A percentile compares a stretch with the other conserved stretches of the same genome.
These are phyloP conservation scores for Phalaenopsis equestris DNA, from an alignment of 106 monocot genomes.

Conservation along the genomic window DNA sequence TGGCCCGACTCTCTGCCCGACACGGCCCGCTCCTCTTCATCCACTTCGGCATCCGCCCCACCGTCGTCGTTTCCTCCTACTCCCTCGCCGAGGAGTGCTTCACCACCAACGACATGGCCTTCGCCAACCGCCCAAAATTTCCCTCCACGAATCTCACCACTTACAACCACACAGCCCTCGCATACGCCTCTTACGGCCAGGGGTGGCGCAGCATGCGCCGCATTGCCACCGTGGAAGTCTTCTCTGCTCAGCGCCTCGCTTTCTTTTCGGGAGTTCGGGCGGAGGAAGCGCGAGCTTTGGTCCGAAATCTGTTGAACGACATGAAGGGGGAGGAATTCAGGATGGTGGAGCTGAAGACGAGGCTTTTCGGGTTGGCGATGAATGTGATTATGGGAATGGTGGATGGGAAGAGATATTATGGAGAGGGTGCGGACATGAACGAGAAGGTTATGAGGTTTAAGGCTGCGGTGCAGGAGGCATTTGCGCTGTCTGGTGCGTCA, in stretches of 20 bases:
- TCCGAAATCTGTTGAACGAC: background rate
- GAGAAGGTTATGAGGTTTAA: background rate
- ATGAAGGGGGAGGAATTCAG: background rate
- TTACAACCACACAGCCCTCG: slow-evolving; percentile 1
- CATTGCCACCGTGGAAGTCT: background rate
- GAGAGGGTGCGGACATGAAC: background rate
- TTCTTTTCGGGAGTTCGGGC: background rate
- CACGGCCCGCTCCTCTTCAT: slow-evolving; percentile 8
- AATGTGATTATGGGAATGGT: slow-evolving; percentile 25
- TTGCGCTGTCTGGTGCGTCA: slow-evolving; percentile 1
- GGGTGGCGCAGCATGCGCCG: slow-evolving; percentile 1
- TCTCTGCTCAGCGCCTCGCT: background rate
- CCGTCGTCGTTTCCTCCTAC: slow-evolving; percentile 9
- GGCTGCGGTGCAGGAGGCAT: slow-evolving; percentile 9
- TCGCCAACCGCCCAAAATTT: slow-evolving; percentile 4
- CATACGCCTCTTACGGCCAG: background rate
- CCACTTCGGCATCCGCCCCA: slow-evolving; percentile 11
- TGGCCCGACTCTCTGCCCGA: slow-evolving; percentile 9
- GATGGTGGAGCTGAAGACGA: slow-evolving; percentile 11
- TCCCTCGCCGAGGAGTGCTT: slow-evolving; percentile 11
- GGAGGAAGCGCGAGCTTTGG: background rate
- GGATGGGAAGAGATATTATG: slow-evolving; percentile 14
- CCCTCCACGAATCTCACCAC: background rate
- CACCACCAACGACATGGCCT: slow-evolving; percentile 9
- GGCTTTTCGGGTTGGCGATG: slow-evolving; percentile 19